Conservation (phyloP, 768 basidiomycete genomes). For the Leccinum disarticulatum region DNA sequence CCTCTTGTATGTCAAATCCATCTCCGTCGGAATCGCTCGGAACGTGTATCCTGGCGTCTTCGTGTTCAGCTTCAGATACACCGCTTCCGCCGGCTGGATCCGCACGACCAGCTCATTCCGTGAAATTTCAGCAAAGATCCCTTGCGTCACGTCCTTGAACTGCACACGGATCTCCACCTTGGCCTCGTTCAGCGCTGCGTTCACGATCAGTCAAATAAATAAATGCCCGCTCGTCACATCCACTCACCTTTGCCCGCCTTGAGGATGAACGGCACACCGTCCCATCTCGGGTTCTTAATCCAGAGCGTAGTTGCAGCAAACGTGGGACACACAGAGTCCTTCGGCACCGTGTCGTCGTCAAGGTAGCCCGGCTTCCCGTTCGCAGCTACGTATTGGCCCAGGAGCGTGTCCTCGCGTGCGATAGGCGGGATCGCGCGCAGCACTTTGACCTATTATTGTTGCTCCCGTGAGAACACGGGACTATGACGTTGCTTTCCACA, state of each 20-base stretch:
- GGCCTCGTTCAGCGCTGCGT: conserved; percentile 89
- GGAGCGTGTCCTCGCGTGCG: conserved; percentile 70
- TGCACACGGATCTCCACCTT: conserved; percentile 98
- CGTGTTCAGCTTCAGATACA: conserved; percentile 95
- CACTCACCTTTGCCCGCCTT: conserved; percentile 93
- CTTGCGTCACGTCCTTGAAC: conserved; percentile 95
- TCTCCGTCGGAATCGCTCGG: conserved; percentile 90
- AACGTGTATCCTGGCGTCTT: conserved; percentile 92
- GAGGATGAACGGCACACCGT: conserved; percentile 97
- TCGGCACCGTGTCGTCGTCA: conserved; percentile 94
- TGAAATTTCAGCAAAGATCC: conserved; percentile 94
- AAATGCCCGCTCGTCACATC: conserved; percentile 2
- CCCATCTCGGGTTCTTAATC: conserved; percentile 97
- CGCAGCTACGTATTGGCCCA: conserved; percentile 90
- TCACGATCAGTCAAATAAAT: conserved; percentile 10
- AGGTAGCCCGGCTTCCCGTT: conserved; percentile 98
- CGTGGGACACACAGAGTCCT: conserved; percentile 88
- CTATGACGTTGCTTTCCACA: conserved; percentile 5
- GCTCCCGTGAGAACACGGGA: conserved; percentile 15
- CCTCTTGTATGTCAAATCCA: conserved; percentile 98
- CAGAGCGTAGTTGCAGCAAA: conserved; percentile 87
- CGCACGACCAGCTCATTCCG: conserved; percentile 98
- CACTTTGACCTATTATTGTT: conserved; percentile 78
- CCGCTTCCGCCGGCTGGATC: conserved; percentile 93
- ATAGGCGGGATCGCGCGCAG: conserved; percentile 89